Conservation (phyloP, 192 early-diverging fungal species). For the Geranomyces variabilis region DNA sequence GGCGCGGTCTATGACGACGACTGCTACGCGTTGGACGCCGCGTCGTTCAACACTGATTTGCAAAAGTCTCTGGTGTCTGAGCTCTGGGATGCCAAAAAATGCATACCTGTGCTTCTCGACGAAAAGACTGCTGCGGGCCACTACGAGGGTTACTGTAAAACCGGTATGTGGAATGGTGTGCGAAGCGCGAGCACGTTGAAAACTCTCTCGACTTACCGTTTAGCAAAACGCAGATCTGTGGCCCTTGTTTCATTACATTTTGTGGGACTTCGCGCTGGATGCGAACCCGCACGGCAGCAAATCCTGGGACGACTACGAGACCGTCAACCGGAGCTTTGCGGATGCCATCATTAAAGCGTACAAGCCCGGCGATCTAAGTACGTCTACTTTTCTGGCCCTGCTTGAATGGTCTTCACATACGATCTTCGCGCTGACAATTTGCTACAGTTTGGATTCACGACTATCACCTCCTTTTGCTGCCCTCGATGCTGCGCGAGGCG, state of each 20-base stretch:
- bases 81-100: conserved; percentile 57
- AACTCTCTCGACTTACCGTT: too few relatives aligned
- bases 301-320: conserved; percentile 81
- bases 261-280: conserved; percentile 75
- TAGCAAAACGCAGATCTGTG: conserved; percentile 74
- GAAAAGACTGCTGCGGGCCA: conserved; percentile 73
- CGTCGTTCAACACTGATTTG: conserved; percentile 54
- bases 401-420: background rate
- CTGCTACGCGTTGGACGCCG: conserved; percentile 59
- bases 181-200: background rate
- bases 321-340: conserved; percentile 80
- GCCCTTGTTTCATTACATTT: conserved; percentile 94
- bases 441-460: conserved; percentile 63
- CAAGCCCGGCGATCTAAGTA: conserved; percentile 77
- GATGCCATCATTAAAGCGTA: conserved; percentile 73
- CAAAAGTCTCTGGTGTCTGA: conserved; percentile 56
- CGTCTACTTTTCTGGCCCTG: conserved; percentile 9
- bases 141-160: conserved; percentile 98
- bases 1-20: conserved; percentile 63
- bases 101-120: conserved; percentile 80
- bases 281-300: conserved; percentile 63
- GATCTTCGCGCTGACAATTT: too few relatives aligned
- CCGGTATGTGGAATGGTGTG: conserved; percentile 58
- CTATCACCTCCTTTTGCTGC: conserved; percentile 59
- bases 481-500: conserved; percentile 46